Evolutionary conservation across 768 basidiomycete genomes (phyloP), one percentile per base, ranked within the genome.

Genomic region (Lactarius hengduanensis): DNA sequence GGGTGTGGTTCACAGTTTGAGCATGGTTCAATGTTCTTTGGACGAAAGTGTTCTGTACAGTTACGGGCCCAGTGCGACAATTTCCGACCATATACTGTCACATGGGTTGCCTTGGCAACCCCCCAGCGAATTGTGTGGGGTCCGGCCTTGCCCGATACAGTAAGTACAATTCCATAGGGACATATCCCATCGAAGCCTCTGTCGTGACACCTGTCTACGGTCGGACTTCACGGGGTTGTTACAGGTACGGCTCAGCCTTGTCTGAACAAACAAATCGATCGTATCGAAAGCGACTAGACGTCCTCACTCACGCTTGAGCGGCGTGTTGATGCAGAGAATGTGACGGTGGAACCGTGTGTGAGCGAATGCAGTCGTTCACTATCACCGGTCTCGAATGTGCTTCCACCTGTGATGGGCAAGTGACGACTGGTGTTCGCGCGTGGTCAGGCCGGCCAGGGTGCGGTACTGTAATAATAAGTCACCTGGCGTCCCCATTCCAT

Each of bases 81-180:
- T n/a, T n/a, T n/a, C n/a, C n/a, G n/a, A n/a, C n/a, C n/a, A n/a
- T n/a, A n/a, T n/a, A n/a, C n/a, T n/a, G n/a, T n/a, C n/a, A n/a
- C 26, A 11, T 66, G 26, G 36, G 64, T 58, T 57, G 65, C 41
- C 57, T 53, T 11, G 65, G 68, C 57, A 43, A 63, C 65, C 8
- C 65, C 8, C 13, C 2, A 16, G 9, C 30, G 64, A 66, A 43
- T 22, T 53, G 2, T 62, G 57, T 45, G 50, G 43, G 20, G 55
- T 1, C 32, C 45, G 20, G 45, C 13, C 20, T 40, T 40, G 40
- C 18, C 59, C 18, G 9, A 57, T n/a, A 22, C 56, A 26, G 34
- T 34, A 34, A 10, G 36, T n/a, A 64, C 26, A 61, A 53, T 36
- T 61, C 57, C 22, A 59, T 57, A 7, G 57, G 47, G 22, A 62